A percentile compares a stretch with the other conserved stretches of the same genome.
Conservation (phyloP, 2,329 filamentous ascomycete genomes). For the Rhynchosporium graminicola region DNA sequence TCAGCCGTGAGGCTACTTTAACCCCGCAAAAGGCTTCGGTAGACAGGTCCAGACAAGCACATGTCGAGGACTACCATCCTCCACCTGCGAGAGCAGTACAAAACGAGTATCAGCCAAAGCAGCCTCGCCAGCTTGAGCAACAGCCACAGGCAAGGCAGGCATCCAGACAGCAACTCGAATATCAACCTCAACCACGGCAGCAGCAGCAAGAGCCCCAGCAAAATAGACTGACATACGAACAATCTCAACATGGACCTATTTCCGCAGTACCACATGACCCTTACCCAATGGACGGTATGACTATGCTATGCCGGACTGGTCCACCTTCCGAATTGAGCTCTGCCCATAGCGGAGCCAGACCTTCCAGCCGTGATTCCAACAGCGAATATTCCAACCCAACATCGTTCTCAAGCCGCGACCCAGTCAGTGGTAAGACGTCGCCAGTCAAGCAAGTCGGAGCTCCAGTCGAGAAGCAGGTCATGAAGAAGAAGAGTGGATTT, state of each 20-base stretch:
- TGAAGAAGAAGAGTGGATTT: conserved; percentile 76
- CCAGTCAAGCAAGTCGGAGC: conserved; percentile 64
- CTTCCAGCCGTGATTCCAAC: conserved; percentile 82
- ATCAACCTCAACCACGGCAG: conserved; percentile 24
- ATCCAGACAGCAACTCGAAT: conserved; percentile 22
- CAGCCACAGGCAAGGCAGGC: conserved; percentile 16
- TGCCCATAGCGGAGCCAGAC: conserved; percentile 65
- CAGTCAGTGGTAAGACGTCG: conserved; percentile 70
- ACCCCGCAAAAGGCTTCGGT: conserved; percentile 51
- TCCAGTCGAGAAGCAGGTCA: conserved; percentile 63
- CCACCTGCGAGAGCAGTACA: conserved; percentile 22
- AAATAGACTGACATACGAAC: conserved; percentile 32
- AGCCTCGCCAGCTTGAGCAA: conserved; percentile 20
- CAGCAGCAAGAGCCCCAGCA: conserved; percentile 31
- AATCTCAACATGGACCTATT: conserved; percentile 61
- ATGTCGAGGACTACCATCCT: conserved; percentile 30
- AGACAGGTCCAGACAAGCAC: conserved; percentile 33
- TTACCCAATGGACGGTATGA: conserved; percentile 95
- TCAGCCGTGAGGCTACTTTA: conserved; percentile 49
- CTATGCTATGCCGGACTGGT: conserved; percentile 86
- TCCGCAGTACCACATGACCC: conserved; percentile 83
- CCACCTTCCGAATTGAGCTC: conserved; percentile 70
- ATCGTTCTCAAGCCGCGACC: conserved; percentile 84
- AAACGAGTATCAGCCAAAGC: conserved; percentile 24
- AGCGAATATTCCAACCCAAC: conserved; percentile 91